These are phyloP conservation scores for Mesostigma viride DNA, from an alignment of 139 green algal species.

Conservation along the genomic window DNA sequence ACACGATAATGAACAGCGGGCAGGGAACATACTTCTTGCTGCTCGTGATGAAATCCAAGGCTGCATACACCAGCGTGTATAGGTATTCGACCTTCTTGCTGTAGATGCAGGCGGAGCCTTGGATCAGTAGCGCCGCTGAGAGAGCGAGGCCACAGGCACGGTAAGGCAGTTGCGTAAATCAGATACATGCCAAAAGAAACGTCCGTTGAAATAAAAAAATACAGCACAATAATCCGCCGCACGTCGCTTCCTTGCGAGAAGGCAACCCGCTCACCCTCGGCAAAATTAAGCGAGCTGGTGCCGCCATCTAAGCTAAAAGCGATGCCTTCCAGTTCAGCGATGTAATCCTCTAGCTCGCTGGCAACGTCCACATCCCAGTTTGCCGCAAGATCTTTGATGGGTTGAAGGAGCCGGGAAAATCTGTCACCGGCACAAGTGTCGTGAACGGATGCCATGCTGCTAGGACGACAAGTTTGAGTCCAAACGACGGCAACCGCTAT, in stretches of 20 bases:
- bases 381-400: constrained; percentile 64
- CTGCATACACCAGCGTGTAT: constrained; percentile 62
- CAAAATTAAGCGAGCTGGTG: constrained; percentile 53
- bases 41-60: constrained; percentile 39
- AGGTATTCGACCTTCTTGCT: constrained; percentile 81
- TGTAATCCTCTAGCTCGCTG: constrained; percentile 71
- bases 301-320: constrained; percentile 58
- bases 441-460: too few relatives aligned
- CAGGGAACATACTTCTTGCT: constrained; percentile 10
- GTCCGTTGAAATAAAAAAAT: not conserved
- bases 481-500: too few relatives aligned
- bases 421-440: too few relatives aligned
- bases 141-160: too few relatives aligned
- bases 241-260: constrained; percentile 20
- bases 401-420: constrained; percentile 41
- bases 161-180: too few relatives aligned
- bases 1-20: too few relatives aligned
- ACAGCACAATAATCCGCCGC: not conserved
- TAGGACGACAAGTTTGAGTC: too few relatives aligned
- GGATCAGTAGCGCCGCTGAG: constrained; percentile 42
- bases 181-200: too few relatives aligned
- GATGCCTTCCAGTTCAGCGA: constrained; percentile 57
- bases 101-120: constrained; percentile 69
- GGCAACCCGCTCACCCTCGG: constrained; percentile 41
- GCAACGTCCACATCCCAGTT: constrained; percentile 81